phyloP scores from a whole-genome alignment of 768 basidiomycete species.

The Amanita inopinata region DNA sequence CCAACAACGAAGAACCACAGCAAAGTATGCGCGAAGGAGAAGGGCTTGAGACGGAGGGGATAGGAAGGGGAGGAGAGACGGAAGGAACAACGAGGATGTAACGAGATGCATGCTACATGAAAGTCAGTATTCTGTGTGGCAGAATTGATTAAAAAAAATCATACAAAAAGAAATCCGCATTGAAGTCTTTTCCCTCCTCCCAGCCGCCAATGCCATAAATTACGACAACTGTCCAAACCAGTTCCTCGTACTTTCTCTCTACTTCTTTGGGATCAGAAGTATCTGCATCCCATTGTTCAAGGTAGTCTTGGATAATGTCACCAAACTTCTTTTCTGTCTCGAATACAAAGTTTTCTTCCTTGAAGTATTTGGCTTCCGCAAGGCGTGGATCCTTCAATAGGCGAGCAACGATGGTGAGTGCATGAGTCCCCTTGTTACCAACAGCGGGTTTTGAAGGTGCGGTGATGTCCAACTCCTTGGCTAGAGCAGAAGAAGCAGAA shows the following conservation, averaged over 20 bases:
- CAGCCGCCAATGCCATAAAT: slow-evolving; percentile 50
- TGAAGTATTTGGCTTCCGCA: slow-evolving; percentile 11
- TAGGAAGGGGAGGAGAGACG: slow-evolving; percentile 34
- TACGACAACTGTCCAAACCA: slow-evolving; percentile 45
- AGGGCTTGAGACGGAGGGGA: slow-evolving; percentile 33
- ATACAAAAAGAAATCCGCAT: slow-evolving; percentile 53
- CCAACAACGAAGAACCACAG: slow-evolving; percentile 41
- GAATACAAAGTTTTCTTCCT: slow-evolving; percentile 13
- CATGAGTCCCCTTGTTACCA: slow-evolving; percentile 22
- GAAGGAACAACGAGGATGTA: slow-evolving; percentile 55
- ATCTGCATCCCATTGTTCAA: slow-evolving; percentile 34
- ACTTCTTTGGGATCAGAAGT: slow-evolving; percentile 25
- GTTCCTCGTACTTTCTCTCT: slow-evolving; percentile 51
- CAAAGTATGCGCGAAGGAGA: slow-evolving; percentile 52
- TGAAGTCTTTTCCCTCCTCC: slow-evolving; percentile 30
- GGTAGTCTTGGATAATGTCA: slow-evolving; percentile 30
- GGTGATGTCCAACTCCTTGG: not conserved
- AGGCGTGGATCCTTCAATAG: slow-evolving; percentile 43
- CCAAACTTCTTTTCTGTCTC: slow-evolving; percentile 27
- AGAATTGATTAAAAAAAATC: slow-evolving; percentile 13
- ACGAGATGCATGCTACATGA: slow-evolving; percentile 48
- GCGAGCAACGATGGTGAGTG: slow-evolving; percentile 43
- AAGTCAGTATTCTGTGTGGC: not conserved
- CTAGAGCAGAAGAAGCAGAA: not conserved
- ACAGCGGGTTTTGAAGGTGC: not conserved